Percentiles rank a stretch among this genome's conserved stretches.
These are phyloP conservation scores for Penicillium turbatum DNA, from an alignment of 495 filamentous ascomycete species.

Conservation along the genomic window DNA sequence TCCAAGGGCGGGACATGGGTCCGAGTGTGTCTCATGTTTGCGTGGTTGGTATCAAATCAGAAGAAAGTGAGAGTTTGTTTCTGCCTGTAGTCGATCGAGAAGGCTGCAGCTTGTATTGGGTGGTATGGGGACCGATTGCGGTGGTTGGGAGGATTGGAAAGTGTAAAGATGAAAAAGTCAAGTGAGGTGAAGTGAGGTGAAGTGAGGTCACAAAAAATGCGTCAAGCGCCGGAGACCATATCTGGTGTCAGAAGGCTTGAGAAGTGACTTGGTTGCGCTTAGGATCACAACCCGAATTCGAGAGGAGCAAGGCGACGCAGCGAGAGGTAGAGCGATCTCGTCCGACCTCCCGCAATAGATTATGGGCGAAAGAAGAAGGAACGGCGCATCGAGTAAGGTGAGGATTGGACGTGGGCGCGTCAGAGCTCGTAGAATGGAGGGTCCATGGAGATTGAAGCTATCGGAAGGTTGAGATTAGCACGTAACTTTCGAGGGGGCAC, in stretches of 20 bases:
- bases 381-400: not conserved
- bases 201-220: no score
- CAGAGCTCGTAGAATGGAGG: not conserved
- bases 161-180: not conserved
- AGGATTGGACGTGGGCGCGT: constrained; percentile 1
- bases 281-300: not conserved
- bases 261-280: not conserved
- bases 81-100: not conserved
- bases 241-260: not conserved
- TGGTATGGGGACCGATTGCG: no score
- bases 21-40: not conserved
- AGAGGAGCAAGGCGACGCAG: not conserved
- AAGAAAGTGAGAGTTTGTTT: not conserved
- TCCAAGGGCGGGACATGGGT: constrained; percentile 24
- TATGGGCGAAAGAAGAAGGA: not conserved
- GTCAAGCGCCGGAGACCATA: not conserved
- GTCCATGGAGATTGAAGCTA: constrained; percentile 5
- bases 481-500: not conserved
- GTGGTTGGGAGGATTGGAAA: not conserved
- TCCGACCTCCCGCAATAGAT: not conserved
- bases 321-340: not conserved
- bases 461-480: not conserved
- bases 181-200: not conserved
- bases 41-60: not conserved
- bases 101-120: not conserved